Conservation (phyloP, 2,329 filamentous ascomycete genomes). For the Rhexocercosporidium sp. region DNA sequence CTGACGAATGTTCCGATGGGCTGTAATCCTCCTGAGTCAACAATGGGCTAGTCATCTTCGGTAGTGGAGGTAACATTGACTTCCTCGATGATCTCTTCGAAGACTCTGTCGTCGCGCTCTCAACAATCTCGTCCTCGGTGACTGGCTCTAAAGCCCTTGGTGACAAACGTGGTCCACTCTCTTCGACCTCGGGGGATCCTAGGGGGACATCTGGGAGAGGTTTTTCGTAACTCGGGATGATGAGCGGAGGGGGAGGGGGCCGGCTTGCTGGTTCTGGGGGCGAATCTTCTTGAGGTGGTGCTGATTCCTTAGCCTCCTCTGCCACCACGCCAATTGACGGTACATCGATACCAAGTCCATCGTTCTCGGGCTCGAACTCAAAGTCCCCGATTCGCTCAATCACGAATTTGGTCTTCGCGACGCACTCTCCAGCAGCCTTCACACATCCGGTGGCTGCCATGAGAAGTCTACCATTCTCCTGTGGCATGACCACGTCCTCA, state of each 20-base stretch:
- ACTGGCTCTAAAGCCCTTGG: slow-evolving; percentile 26
- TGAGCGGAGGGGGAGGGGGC: slow-evolving; percentile 51
- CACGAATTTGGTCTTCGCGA: slow-evolving; percentile 82
- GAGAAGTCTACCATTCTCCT: slow-evolving; percentile 77
- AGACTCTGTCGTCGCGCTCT: slow-evolving; percentile 43
- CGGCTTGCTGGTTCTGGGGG: slow-evolving; percentile 44
- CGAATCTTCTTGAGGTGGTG: slow-evolving; percentile 16
- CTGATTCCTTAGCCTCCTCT: slow-evolving; percentile 28
- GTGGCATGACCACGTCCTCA: slow-evolving; percentile 77
- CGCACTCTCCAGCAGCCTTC: slow-evolving; percentile 87
- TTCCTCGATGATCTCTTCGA: slow-evolving; percentile 50
- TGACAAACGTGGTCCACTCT: slow-evolving; percentile 14
- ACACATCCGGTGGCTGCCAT: slow-evolving; percentile 86
- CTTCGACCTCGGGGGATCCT: slow-evolving; percentile 41
- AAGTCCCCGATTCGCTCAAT: slow-evolving; percentile 92
- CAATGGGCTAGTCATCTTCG: slow-evolving; percentile 59
- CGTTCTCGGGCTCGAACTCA: slow-evolving; percentile 66
- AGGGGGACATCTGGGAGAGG: slow-evolving; percentile 68
- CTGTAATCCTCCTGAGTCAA: slow-evolving; percentile 55
- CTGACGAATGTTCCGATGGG: slow-evolving; percentile 50
- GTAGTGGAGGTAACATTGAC: slow-evolving; percentile 60
- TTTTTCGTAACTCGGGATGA: slow-evolving; percentile 63
- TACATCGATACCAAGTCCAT: slow-evolving; percentile 58
- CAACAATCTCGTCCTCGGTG: slow-evolving; percentile 26
- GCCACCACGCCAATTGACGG: slow-evolving; percentile 43